Evolutionary conservation across 2,329 filamentous ascomycete genomes (phyloP).

Genomic region (Mycocentrospora acerina): DNA sequence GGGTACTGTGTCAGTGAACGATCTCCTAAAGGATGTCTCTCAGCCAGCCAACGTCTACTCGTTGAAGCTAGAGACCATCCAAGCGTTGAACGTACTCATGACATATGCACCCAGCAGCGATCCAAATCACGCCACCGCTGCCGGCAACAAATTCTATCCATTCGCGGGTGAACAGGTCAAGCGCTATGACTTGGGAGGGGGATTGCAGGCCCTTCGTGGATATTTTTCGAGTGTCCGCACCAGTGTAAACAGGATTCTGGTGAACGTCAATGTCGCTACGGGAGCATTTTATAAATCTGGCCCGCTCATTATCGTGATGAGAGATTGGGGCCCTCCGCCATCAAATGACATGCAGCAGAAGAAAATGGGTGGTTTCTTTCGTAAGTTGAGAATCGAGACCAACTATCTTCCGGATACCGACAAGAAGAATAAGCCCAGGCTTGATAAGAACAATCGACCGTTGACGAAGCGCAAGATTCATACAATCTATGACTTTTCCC

Average conservation of each 20-base stretch:
- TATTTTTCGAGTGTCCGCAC: constrained; percentile 64
- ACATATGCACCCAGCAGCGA: constrained; percentile 50
- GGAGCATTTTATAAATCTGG: constrained; percentile 58
- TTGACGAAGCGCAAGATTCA: constrained; percentile 37
- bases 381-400: constrained; percentile 41
- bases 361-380: constrained; percentile 37
- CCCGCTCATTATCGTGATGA: constrained; percentile 40
- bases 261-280: constrained; percentile 65
- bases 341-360: constrained; percentile 6
- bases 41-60: constrained; percentile 43
- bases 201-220: constrained; percentile 60
- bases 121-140: constrained; percentile 47
- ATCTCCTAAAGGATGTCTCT: constrained; percentile 51
- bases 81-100: constrained; percentile 61
- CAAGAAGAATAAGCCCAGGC: constrained; percentile 31
- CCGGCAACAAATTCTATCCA: constrained; percentile 51
- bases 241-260: constrained; percentile 57
- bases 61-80: constrained; percentile 54
- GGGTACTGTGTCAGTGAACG: constrained; percentile 27
- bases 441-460: constrained; percentile 10
- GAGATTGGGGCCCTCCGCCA: constrained; percentile 15
- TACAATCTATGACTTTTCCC: constrained; percentile 42
- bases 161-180: constrained; percentile 51
- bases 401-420: constrained; percentile 43
- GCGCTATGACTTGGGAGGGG: constrained; percentile 47